Evolutionary conservation across 2,329 filamentous ascomycete genomes (phyloP).

Genomic region (Fusarium brevicatenulatum): DNA sequence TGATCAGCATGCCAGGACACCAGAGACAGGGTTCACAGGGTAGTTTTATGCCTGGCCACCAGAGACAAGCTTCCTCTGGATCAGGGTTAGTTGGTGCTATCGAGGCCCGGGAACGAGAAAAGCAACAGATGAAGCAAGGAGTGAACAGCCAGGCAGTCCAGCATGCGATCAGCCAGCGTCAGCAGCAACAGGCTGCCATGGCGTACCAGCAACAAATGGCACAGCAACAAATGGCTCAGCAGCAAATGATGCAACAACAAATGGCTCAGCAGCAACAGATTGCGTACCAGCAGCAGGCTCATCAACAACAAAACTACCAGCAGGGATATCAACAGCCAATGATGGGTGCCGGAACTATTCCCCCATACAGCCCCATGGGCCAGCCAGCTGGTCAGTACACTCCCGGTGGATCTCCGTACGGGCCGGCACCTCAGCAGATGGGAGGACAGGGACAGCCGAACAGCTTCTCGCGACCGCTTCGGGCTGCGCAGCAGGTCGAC

Average conservation of each 20-base stretch:
- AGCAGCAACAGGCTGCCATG: slow-evolving; percentile 32
- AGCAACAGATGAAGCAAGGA: slow-evolving; percentile 74
- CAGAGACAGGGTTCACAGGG: slow-evolving; percentile 62
- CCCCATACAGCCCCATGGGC: slow-evolving; percentile 41
- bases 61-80: slow-evolving; percentile 61
- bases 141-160: slow-evolving; percentile 56
- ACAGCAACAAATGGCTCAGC: slow-evolving; percentile 44
- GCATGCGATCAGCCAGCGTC: slow-evolving; percentile 35
- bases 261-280: slow-evolving; percentile 48
- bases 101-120: slow-evolving; percentile 81
- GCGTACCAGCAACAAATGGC: slow-evolving; percentile 63
- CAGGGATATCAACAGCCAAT: slow-evolving; percentile 39
- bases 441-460: slow-evolving; percentile 32
- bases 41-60: slow-evolving; percentile 65
- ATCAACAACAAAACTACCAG: slow-evolving; percentile 44
- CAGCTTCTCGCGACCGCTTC: slow-evolving; percentile 50
- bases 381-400: slow-evolving; percentile 36
- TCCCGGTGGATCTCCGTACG: slow-evolving; percentile 35
- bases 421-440: slow-evolving; percentile 37
- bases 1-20: slow-evolving; percentile 72
- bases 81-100: slow-evolving; percentile 81
- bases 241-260: slow-evolving; percentile 40
- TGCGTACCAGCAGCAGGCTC: slow-evolving; percentile 60
- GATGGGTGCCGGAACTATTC: slow-evolving; percentile 41
- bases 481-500: slow-evolving; percentile 44